Percentiles rank a stretch among this genome's conserved stretches.
These are phyloP conservation scores for Alternaria brassicae DNA, from an alignment of 2,329 filamentous ascomycete genomes.

Conservation along the genomic window DNA sequence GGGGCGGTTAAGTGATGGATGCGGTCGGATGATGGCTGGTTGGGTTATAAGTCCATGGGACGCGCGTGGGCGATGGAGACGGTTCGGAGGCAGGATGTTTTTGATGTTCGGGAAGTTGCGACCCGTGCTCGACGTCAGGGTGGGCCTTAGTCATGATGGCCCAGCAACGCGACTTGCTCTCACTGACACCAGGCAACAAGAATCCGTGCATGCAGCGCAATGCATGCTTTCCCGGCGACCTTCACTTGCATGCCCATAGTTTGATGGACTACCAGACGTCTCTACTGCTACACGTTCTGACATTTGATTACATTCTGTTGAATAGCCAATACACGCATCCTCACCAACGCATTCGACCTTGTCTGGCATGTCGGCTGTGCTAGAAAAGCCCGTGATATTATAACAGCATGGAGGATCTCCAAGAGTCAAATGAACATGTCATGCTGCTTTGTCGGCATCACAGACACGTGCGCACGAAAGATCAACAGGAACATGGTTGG, in stretches of 20 bases:
- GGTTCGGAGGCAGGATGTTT: slow-evolving; percentile 17
- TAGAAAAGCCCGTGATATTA: neutral
- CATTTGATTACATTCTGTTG: neutral
- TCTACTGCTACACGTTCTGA: neutral
- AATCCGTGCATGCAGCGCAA: neutral
- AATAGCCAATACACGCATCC: neutral
- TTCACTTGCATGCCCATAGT: neutral
- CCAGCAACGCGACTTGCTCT: slow-evolving; percentile 11
- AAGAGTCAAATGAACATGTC: neutral
- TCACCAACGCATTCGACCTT: neutral
- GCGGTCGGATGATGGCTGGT: slow-evolving; percentile 7
- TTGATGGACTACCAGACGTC: neutral
- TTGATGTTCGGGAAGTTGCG: slow-evolving; percentile 16
- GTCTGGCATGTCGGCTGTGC: neutral
- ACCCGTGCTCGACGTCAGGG: slow-evolving; percentile 21
- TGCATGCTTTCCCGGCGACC: neutral
- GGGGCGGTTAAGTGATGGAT: slow-evolving; percentile 18
- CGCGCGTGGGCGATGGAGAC: slow-evolving; percentile 10
- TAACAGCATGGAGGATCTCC: too few relatives aligned
- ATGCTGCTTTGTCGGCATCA: neutral
- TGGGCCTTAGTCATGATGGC: slow-evolving; percentile 14
- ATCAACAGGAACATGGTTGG: slow-evolving; percentile 2
- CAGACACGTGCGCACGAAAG: neutral
- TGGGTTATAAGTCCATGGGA: slow-evolving; percentile 17
- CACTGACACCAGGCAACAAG: neutral